These are phyloP conservation scores for Lanmaoa pseudosensibilis DNA, from an alignment of 768 basidiomycete species.

Conservation along the genomic window DNA sequence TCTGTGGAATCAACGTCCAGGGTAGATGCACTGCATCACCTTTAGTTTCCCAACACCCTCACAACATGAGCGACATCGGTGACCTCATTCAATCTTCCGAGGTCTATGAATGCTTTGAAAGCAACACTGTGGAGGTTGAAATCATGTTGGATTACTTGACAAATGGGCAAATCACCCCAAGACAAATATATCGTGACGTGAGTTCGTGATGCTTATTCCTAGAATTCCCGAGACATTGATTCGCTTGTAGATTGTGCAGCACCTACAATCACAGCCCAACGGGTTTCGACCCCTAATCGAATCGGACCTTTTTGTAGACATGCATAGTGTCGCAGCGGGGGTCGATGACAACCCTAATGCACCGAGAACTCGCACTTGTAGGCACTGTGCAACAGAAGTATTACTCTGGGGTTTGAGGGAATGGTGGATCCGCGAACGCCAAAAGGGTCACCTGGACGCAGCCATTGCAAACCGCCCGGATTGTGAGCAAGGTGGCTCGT, in stretches of 20 bases:
- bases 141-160: slow-evolving; percentile 81
- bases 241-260: slow-evolving; percentile 53
- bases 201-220: slow-evolving; percentile 11
- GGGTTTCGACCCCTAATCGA: slow-evolving; percentile 70
- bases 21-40: slow-evolving; percentile 66
- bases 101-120: slow-evolving; percentile 77
- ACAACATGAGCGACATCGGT: slow-evolving; percentile 63
- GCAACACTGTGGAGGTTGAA: slow-evolving; percentile 79
- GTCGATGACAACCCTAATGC: slow-evolving; percentile 56
- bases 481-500: slow-evolving; percentile 62
- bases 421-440: slow-evolving; percentile 82
- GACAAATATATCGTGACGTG: slow-evolving; percentile 77
- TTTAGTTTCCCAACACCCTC: slow-evolving; percentile 61
- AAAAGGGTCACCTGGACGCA: slow-evolving; percentile 62
- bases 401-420: slow-evolving; percentile 73
- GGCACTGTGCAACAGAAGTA: slow-evolving; percentile 73
- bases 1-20: slow-evolving; percentile 79
- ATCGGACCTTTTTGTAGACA: slow-evolving; percentile 66
- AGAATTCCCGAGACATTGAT: slow-evolving; percentile 5
- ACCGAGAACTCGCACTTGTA: slow-evolving; percentile 63
- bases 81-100: slow-evolving; percentile 77
- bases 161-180: slow-evolving; percentile 58
- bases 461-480: slow-evolving; percentile 59
- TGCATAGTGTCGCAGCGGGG: slow-evolving; percentile 58
- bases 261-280: slow-evolving; percentile 59